Evolutionary conservation across 768 basidiomycete genomes (phyloP).

Genomic region (Ramaria sp.): DNA sequence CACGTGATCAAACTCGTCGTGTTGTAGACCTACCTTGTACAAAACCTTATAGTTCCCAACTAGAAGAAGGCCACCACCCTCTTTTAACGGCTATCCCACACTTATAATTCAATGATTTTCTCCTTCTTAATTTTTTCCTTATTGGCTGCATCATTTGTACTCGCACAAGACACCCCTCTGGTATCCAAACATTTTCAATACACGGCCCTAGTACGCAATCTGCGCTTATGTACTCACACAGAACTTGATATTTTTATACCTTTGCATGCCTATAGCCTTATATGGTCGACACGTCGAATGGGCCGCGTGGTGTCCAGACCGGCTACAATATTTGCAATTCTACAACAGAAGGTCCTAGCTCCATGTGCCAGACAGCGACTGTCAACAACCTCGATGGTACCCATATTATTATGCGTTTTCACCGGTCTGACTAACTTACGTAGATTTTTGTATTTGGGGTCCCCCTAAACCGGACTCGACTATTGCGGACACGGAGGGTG

Average conservation of each 20-base stretch:
- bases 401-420: too few species aligned
- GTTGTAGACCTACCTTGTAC: too few species aligned
- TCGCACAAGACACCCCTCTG: too few species aligned
- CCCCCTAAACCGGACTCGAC: constrained; percentile 36
- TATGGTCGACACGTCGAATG: constrained; percentile 21
- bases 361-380: constrained; percentile 62
- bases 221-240: too few species aligned
- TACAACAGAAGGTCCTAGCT: constrained; percentile 48
- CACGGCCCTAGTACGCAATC: not conserved
- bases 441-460: constrained; percentile 19
- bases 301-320: constrained; percentile 42
- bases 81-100: too few species aligned
- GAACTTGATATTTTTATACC: not conserved
- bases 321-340: constrained; percentile 65
- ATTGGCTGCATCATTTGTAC: too few species aligned
- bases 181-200: not conserved
- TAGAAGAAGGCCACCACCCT: too few species aligned
- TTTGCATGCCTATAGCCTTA: constrained; percentile 14
- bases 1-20: too few species aligned
- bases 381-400: constrained; percentile 41
- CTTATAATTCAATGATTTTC: too few species aligned
- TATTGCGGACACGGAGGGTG: constrained; percentile 60
- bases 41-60: too few species aligned
- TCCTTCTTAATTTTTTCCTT: too few species aligned
- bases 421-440: too few species aligned